These are phyloP conservation scores for Metarhizium rileyi DNA, from an alignment of 2,329 filamentous ascomycete species.

Conservation along the genomic window DNA sequence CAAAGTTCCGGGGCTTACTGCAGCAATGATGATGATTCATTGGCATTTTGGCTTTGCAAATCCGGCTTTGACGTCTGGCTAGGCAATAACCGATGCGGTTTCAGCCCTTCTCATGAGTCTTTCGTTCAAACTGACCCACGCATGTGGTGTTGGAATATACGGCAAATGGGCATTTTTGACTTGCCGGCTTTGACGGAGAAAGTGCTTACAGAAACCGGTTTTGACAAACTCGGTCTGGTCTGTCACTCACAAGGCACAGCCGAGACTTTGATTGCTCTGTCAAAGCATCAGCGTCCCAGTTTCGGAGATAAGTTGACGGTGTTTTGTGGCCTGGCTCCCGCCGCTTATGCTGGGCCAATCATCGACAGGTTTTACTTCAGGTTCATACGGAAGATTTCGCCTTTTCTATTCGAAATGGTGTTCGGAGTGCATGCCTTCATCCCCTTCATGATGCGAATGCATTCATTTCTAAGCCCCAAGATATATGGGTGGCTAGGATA, in stretches of 20 bases:
- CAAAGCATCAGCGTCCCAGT: slow-evolving; percentile 81
- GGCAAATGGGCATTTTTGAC: slow-evolving; percentile 87
- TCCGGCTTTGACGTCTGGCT: slow-evolving; percentile 92
- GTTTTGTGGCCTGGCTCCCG: slow-evolving; percentile 84
- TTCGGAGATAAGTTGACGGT: slow-evolving; percentile 75
- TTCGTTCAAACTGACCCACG: slow-evolving; percentile 68
- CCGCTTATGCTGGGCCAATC: slow-evolving; percentile 78
- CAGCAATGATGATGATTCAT: slow-evolving; percentile 77
- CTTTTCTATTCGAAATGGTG: slow-evolving; percentile 64
- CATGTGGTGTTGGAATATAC: slow-evolving; percentile 96
- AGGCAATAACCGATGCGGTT: slow-evolving; percentile 86
- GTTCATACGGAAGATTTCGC: slow-evolving; percentile 76
- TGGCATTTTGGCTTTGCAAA: slow-evolving; percentile 89
- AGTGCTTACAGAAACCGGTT: slow-evolving; percentile 73
- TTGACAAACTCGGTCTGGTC: slow-evolving; percentile 71
- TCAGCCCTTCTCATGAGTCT: slow-evolving; percentile 63
- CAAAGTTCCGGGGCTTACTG: slow-evolving; percentile 86
- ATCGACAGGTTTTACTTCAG: slow-evolving; percentile 86
- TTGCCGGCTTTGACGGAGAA: slow-evolving; percentile 71
- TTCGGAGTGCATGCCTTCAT: slow-evolving; percentile 94
- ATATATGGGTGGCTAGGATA: slow-evolving; percentile 80
- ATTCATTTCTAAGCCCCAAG: slow-evolving; percentile 50
- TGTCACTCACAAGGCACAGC: slow-evolving; percentile 90
- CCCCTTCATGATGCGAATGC: slow-evolving; percentile 84
- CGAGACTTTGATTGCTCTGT: slow-evolving; percentile 75